Conservation (phyloP, 176 grass and related monocot species). For the Oryza rufipogon region DNA sequence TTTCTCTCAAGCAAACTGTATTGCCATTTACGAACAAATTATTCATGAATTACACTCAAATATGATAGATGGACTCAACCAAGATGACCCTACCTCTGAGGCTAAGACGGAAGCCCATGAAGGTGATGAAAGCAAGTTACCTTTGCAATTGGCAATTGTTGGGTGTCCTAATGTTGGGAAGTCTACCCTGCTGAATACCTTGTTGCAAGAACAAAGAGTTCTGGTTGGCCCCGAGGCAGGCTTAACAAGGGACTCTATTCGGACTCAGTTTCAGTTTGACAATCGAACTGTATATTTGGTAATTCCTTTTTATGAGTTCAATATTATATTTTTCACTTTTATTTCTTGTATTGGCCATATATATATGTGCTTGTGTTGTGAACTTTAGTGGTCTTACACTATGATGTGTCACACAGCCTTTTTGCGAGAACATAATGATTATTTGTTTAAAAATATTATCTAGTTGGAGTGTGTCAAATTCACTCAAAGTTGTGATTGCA, state of each 20-base stretch:
- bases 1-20: slow-evolving; percentile 8
- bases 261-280: slow-evolving; percentile 86
- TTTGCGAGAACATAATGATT: background rate
- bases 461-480: background rate
- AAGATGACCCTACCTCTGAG: slow-evolving; percentile 52
- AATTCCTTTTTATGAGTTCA: slow-evolving; percentile 41
- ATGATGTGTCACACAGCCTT: background rate
- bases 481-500: background rate
- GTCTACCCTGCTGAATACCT: slow-evolving; percentile 87
- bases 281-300: slow-evolving; percentile 90
- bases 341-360: slow-evolving; percentile 16
- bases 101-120: slow-evolving; percentile 42
- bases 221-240: slow-evolving; percentile 95
- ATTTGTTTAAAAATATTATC: background rate
- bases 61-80: slow-evolving; percentile 60
- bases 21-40: background rate
- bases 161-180: slow-evolving; percentile 97
- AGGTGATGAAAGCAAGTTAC: slow-evolving; percentile 65
- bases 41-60: slow-evolving; percentile 26
- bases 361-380: slow-evolving; percentile 3
- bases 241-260: slow-evolving; percentile 94
- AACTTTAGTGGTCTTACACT: background rate
- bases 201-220: slow-evolving; percentile 96
- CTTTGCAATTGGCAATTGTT: slow-evolving; percentile 91
- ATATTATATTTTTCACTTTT: background rate